Evolutionary conservation across 2,329 filamentous ascomycete species (phyloP), one percentile per base, ranked within the genome.

Genomic region (Cladosporium velox): DNA sequence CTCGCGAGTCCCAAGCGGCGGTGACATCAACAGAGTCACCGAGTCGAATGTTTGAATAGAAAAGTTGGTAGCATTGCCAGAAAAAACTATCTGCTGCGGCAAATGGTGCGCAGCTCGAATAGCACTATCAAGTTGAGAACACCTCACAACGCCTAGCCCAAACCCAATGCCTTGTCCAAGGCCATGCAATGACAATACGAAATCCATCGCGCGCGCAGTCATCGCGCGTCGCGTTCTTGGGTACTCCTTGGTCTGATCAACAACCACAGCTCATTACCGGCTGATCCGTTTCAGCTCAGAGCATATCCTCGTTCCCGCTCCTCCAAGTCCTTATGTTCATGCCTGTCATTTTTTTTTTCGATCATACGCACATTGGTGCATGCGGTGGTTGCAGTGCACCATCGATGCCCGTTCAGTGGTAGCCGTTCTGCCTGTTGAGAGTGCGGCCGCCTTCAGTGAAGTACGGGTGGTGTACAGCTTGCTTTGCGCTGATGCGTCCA

Each of bases 401-500:
- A 26, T 35, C 5, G 3, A 30, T 14, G 14, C n/a, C 34, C 35
- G 28, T 26, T 64, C 61, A 64, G 51, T 64, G 61, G 51, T 64
- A 64, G 21, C 61, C 61, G 21, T 64, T 64, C 26, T 64, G 61
- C 35, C 51, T 64, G 60, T 49, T 49, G n/a, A 63, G 47, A 44
- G 49, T 24, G 18, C 61, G 41, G 4, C 34, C 35, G 51, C 68
- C 67, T 24, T 74, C 71, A 4, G 59, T 63, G 67, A 97, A 96
- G 82, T 96, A 97, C 10, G 91, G 89, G 76, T 97, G 93, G 72
- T 88, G 84, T 76, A 91, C 91, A 14, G 92, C 89, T 77, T 92
- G 90, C 83, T 97, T 97, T 62, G 93, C 93, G 7, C 91, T 96
- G 72, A 97, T 91, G 70, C 93, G 90, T 63, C 89, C 88, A 26